Conservation (phyloP, 1,284 basidiomycete species). For the Erythrobasidium hasegawianum region DNA sequence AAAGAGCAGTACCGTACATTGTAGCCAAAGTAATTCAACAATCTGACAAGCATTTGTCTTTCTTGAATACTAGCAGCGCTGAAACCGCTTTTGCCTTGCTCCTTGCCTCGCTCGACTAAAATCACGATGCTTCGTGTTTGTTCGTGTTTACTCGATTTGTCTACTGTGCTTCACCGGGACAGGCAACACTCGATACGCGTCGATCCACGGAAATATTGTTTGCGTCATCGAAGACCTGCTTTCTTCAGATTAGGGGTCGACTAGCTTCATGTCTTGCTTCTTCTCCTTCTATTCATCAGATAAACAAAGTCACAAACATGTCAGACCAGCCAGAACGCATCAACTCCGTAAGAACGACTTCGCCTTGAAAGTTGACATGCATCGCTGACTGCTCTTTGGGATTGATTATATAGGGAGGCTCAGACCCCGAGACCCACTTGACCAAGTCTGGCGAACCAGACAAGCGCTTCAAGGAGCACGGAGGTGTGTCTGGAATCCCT, state of each 20-base stretch:
- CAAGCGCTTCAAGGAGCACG: slow-evolving; percentile 49
- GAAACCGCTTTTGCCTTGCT: too few relatives aligned
- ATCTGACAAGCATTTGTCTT: too few relatives aligned
- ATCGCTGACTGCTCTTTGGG: too few relatives aligned
- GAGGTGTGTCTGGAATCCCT: slow-evolving; percentile 43
- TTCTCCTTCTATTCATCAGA: background rate
- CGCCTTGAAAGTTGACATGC: background rate
- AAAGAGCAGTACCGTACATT: too few relatives aligned
- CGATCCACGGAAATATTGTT: too few relatives aligned
- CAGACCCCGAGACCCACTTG: slow-evolving; percentile 44
- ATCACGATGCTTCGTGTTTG: too few relatives aligned
- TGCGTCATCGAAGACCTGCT: background rate
- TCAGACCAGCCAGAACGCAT: slow-evolving; percentile 33
- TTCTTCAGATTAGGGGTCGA: background rate
- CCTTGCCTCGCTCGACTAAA: too few relatives aligned
- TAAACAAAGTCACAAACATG: slow-evolving; percentile 16
- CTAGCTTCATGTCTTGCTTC: slow-evolving; percentile 1
- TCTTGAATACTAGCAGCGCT: too few relatives aligned
- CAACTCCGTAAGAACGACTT: slow-evolving; percentile 12
- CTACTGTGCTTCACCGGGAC: too few relatives aligned
- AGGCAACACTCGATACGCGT: too few relatives aligned
- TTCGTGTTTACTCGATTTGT: too few relatives aligned
- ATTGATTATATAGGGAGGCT: slow-evolving; percentile 46
- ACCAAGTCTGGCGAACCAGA: slow-evolving; percentile 46
- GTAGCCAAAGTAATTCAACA: too few relatives aligned